Percentiles rank a stretch among this genome's conserved stretches.
These are phyloP conservation scores for Ananas comosus DNA, from an alignment of 176 grass and related monocot genomes.

Conservation along the genomic window DNA sequence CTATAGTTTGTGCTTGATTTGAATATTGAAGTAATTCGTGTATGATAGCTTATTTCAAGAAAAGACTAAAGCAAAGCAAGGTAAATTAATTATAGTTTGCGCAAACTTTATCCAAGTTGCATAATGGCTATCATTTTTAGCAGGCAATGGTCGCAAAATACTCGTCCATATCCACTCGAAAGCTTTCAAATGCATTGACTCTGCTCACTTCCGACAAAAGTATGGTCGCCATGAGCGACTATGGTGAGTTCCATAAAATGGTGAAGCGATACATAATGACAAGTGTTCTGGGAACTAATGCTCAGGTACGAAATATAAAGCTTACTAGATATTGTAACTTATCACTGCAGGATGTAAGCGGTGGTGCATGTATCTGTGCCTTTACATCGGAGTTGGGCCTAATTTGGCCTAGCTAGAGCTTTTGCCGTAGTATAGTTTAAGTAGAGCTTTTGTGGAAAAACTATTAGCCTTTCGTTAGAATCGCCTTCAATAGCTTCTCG, in stretches of 20 bases:
- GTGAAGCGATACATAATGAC: constrained; percentile 73
- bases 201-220: constrained; percentile 58
- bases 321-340: not conserved
- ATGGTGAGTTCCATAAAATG: constrained; percentile 70
- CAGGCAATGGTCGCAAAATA: constrained; percentile 84
- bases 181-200: constrained; percentile 59
- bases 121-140: constrained; percentile 5
- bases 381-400: too few species aligned
- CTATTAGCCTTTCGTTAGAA: too few species aligned
- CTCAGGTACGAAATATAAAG: constrained; percentile 38
- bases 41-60: too few species aligned
- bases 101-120: not conserved
- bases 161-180: constrained; percentile 68
- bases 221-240: constrained; percentile 79
- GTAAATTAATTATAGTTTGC: too few species aligned
- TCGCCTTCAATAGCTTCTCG: too few species aligned
- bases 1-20: too few species aligned
- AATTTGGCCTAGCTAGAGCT: too few species aligned
- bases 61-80: too few species aligned
- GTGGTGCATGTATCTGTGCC: too few species aligned
- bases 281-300: constrained; percentile 49
- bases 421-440: too few species aligned
- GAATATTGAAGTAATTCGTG: too few species aligned
- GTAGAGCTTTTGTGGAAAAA: too few species aligned
- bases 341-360: not conserved